Base-by-base conservation (phyloP, 2,329 filamentous ascomycete genomes). In the Trichothecium roseum region DNA sequence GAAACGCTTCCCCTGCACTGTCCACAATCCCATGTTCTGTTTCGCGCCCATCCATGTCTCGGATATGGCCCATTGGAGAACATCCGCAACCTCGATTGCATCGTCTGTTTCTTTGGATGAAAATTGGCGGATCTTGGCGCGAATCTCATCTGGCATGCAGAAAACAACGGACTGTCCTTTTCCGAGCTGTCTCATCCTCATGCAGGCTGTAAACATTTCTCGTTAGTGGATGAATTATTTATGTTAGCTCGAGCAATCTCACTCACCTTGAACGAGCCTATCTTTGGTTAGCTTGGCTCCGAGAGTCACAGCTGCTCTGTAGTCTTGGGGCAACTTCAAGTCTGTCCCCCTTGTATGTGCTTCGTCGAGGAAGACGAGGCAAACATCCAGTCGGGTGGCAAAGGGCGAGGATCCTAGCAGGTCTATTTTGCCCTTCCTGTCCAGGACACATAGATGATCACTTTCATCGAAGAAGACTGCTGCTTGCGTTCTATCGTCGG, bases 301-400 rank as follows among this genome's bases (percentile, higher is more conserved):
- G 0, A 89, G 50, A 0, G 80, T 86, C 0, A 87, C 74, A 0
- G 74, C 75, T 0, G 81, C 83, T 1, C 73, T 60, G 42, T 78
- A 79, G 10, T 66, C 4, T 0, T 38, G 37, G 0, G 79, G 81
- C 1, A 85, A 53, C 24, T 68, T 71, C 1, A 87, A 48, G 42
- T 88, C 81, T 0, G 70, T 84, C 0, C 83, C 81, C 40, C 81
- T 55, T 0, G 81, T 84, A 41, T 87, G 81, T 0, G 71, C 68
- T 38, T 87, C 74, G 34, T 87, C 81, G 0, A 88, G 60, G 36
- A 78, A 87, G 0, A 86, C 63, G 0, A 84, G 50, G 37, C 81
- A 87, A 0, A 43, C 44, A 5, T 74, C 71, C 1, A 81, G 53
- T 5, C 76, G 66, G 0, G 63, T 59, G 0, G 59, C 53, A 44